Percentiles rank a stretch among this genome's conserved stretches.
Evolutionary conservation across 805 yeast species (phyloP).

Genomic region (Candida ponderosae): DNA sequence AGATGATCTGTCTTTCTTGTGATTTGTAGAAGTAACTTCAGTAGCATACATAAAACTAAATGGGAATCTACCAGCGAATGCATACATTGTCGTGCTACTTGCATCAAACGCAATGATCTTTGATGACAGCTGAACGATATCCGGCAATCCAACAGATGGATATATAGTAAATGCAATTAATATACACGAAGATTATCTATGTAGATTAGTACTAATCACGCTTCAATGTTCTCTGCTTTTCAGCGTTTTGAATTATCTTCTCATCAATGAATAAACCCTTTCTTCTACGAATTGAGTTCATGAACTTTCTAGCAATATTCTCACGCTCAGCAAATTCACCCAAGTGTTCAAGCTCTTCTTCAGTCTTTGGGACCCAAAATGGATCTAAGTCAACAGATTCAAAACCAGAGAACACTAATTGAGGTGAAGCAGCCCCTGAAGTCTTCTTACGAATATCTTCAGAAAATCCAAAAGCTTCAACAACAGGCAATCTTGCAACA

Average conservation of each 20-base stretch:
- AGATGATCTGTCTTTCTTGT: too few relatives aligned
- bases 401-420: slow-evolving; percentile 82
- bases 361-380: slow-evolving; percentile 98
- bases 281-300: slow-evolving; percentile 73
- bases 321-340: slow-evolving; percentile 93
- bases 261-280: slow-evolving; percentile 89
- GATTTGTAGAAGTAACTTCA: too few relatives aligned
- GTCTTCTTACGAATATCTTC: slow-evolving; percentile 91
- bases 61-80: too few relatives aligned
- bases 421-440: slow-evolving; percentile 97
- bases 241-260: slow-evolving; percentile 86
- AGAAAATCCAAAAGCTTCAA: slow-evolving; percentile 93
- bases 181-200: slow-evolving; percentile 15
- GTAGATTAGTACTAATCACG: slow-evolving; percentile 35
- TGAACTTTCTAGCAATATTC: slow-evolving; percentile 80
- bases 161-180: not conserved
- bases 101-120: too few relatives aligned
- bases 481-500: slow-evolving; percentile 80
- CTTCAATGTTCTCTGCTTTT: slow-evolving; percentile 85
- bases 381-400: slow-evolving; percentile 89
- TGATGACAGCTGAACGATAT: not conserved
- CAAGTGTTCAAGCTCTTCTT: slow-evolving; percentile 86
- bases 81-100: too few relatives aligned
- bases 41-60: too few relatives aligned
- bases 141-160: not conserved